Percentiles rank a stretch among this genome's conserved stretches.
Evolutionary conservation across 495 filamentous ascomycete species (phyloP).

Genomic region (Penicillium manginii): DNA sequence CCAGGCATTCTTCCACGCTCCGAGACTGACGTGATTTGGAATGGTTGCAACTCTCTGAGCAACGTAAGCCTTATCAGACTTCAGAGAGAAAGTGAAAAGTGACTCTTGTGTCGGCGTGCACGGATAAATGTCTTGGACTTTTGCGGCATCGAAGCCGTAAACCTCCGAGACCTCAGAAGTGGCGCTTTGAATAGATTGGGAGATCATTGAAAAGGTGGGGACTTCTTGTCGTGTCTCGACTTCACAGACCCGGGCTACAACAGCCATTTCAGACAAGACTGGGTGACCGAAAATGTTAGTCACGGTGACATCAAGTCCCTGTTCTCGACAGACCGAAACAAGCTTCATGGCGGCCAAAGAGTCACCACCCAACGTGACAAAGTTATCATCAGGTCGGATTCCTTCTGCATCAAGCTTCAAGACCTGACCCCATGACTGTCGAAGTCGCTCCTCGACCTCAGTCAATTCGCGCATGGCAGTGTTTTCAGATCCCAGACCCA

Average conservation of each 20-base stretch:
- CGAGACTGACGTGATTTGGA: constrained; percentile 30
- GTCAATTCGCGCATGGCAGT: constrained; percentile 31
- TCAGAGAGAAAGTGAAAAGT: constrained; percentile 61
- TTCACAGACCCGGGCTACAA: constrained; percentile 19
- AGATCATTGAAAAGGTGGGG: constrained; percentile 40
- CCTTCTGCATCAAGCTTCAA: constrained; percentile 39
- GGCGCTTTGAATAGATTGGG: constrained; percentile 32
- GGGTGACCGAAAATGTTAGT: constrained; percentile 50
- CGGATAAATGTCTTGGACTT: constrained; percentile 58
- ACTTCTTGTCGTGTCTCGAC: constrained; percentile 18
- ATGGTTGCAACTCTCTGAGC: constrained; percentile 56
- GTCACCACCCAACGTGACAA: constrained; percentile 66
- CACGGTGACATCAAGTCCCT: constrained; percentile 41
- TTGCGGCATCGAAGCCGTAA: constrained; percentile 31
- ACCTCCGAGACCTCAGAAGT: constrained; percentile 31
- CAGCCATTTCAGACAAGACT: constrained; percentile 48
- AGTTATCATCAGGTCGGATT: constrained; percentile 47
- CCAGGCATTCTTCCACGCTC: constrained; percentile 55
- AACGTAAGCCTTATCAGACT: constrained; percentile 60
- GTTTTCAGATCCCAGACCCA: constrained; percentile 23
- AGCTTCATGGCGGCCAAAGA: constrained; percentile 63
- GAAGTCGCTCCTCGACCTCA: constrained; percentile 43
- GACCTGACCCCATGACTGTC: constrained; percentile 43
- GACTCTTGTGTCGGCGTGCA: constrained; percentile 69
- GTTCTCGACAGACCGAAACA: constrained; percentile 38